phyloP scores from a whole-genome alignment of 2,329 filamentous ascomycete species.

The Ophiostoma sp. region DNA sequence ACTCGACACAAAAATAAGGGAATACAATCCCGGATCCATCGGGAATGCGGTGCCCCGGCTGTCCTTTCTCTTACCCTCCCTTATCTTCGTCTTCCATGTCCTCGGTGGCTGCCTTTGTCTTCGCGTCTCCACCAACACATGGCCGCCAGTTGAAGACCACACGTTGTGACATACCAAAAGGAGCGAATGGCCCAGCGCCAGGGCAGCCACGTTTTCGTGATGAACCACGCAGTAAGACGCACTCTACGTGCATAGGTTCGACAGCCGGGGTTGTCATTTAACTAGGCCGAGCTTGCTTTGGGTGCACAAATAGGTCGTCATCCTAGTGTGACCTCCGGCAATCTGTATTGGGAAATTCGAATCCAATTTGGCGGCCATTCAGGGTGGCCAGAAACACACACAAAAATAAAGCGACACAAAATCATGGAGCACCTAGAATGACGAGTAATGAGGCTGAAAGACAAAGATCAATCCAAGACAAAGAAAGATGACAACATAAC shows the following conservation, averaged over 20 bases:
- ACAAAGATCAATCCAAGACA: not conserved
- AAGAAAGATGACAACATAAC: not conserved
- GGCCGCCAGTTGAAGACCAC: not conserved
- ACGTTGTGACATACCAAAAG: too few relatives aligned
- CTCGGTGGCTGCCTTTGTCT: not conserved
- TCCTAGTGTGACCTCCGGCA: slow-evolving; percentile 12
- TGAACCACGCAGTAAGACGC: not conserved
- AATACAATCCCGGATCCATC: not conserved
- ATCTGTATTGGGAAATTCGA: not conserved
- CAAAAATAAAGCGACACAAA: not conserved
- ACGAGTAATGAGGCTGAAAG: not conserved
- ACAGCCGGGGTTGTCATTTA: not conserved
- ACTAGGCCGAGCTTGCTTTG: not conserved
- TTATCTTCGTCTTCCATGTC: not conserved
- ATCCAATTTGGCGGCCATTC: not conserved
- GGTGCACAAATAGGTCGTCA: not conserved
- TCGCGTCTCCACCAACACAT: not conserved
- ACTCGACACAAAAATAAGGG: not conserved
- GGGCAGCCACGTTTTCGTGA: slow-evolving; percentile 21
- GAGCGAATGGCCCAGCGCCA: not conserved
- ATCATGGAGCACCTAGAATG: not conserved
- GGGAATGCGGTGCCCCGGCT: not conserved
- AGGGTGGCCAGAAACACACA: not conserved
- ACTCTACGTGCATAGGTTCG: not conserved
- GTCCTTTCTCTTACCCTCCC: not conserved